phyloP scores from a whole-genome alignment of 192 early-diverging fungal species.

The Borealophlyctis nickersoniae region DNA sequence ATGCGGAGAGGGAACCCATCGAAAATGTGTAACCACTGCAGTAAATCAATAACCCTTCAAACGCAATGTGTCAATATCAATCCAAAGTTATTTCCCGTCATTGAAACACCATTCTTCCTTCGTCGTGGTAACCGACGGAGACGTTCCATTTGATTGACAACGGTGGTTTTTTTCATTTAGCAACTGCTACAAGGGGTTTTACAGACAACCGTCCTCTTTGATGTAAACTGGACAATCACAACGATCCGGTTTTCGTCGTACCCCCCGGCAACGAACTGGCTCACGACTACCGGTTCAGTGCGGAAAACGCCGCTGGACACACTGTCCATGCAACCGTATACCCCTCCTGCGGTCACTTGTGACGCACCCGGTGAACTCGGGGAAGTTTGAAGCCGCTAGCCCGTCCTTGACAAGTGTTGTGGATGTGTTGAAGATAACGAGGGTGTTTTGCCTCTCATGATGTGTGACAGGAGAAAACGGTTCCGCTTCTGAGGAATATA shows the following conservation, averaged over 20 bases:
- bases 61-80: too few relatives aligned
- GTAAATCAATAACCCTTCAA: too few relatives aligned
- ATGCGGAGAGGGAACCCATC: too few relatives aligned
- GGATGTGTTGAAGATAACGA: conserved; percentile 24
- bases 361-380: conserved; percentile 2
- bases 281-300: conserved; percentile 34
- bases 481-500: too few relatives aligned
- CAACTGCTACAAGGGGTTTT: too few relatives aligned
- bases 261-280: conserved; percentile 28
- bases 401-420: conserved; percentile 24
- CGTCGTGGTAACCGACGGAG: too few relatives aligned
- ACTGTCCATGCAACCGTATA: conserved; percentile 28
- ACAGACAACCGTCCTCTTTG: conserved; percentile 22
- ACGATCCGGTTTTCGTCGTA: conserved; percentile 24
- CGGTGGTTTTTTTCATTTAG: too few relatives aligned
- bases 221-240: conserved; percentile 22
- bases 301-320: conserved; percentile 15
- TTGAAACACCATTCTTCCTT: too few relatives aligned
- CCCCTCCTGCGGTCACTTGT: conserved; percentile 18
- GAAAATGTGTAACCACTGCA: too few relatives aligned
- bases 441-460: conserved; percentile 34
- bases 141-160: too few relatives aligned
- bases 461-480: too few relatives aligned
- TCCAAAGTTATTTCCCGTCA: too few relatives aligned
- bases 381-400: conserved; percentile 3